These are phyloP conservation scores for Pinus albicaulis DNA, from an alignment of 75 land plant genomes.

Conservation along the genomic window DNA sequence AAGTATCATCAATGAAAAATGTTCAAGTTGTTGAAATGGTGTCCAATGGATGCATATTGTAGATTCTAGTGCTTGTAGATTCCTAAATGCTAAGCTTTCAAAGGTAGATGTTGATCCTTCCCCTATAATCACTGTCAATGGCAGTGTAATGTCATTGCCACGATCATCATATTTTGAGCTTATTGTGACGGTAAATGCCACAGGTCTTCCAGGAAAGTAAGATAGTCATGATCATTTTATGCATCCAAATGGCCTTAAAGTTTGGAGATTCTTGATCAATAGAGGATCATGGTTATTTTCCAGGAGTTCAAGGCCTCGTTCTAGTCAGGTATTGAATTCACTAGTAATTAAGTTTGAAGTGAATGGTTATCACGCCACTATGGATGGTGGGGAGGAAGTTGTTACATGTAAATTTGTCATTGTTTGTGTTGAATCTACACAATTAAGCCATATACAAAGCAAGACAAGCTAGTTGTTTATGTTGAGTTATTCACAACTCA, in stretches of 20 bases:
- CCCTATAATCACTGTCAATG: conserved; percentile 12
- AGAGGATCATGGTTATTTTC: conserved; percentile 5
- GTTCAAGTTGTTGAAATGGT: background rate
- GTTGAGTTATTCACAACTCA: too few species aligned
- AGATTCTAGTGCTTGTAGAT: background rate
- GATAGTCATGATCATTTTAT: conserved; percentile 1
- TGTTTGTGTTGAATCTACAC: too few species aligned
- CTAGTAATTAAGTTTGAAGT: conserved; percentile 8
- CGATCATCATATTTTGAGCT: conserved; percentile 1
- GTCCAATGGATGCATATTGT: conserved; percentile 5
- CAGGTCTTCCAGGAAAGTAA: background rate
- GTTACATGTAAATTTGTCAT: too few species aligned
- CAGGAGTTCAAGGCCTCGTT: conserved; percentile 4
- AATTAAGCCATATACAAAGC: too few species aligned
- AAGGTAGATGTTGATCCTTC: conserved; percentile 12
- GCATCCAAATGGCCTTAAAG: background rate
- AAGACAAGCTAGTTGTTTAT: too few species aligned
- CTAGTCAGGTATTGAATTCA: background rate
- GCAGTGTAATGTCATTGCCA: conserved; percentile 10
- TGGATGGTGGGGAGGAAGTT: too few species aligned
- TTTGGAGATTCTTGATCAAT: conserved; percentile 4
- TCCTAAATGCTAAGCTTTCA: background rate
- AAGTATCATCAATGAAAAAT: background rate
- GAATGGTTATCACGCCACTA: background rate
- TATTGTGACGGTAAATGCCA: conserved; percentile 21